Evolutionary conservation across 805 yeast genomes (phyloP).

Genomic region (Lachancea thermotolerans): DNA sequence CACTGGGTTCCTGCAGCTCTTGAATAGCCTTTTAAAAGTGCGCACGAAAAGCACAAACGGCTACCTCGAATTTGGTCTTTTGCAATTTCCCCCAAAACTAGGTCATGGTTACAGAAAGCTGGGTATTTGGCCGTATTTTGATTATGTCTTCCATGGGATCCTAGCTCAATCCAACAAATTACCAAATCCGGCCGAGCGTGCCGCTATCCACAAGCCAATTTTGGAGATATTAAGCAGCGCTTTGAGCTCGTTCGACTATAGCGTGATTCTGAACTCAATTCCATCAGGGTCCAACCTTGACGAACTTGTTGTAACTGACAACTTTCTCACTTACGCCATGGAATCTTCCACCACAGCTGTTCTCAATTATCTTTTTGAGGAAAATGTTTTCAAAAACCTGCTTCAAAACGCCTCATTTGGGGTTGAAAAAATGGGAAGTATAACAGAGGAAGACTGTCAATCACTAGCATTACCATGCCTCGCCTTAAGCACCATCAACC

Average conservation of each 20-base stretch:
- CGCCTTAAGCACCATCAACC: conserved; percentile 42
- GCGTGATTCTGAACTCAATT: conserved; percentile 45
- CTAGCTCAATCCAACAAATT: conserved; percentile 45
- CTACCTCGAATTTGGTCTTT: conserved; percentile 34
- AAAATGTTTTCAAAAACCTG: conserved; percentile 47
- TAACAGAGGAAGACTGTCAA: conserved; percentile 20
- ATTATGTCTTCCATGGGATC: conserved; percentile 61
- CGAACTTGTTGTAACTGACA: conserved; percentile 37
- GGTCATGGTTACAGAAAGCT: conserved; percentile 54
- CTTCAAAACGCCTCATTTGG: conserved; percentile 55
- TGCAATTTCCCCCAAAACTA: conserved; percentile 55
- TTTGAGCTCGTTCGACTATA: conserved; percentile 45
- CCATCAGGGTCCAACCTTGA: conserved; percentile 48
- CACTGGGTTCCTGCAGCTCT: conserved; percentile 52
- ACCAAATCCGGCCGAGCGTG: conserved; percentile 28
- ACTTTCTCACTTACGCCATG: conserved; percentile 46
- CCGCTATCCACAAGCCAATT: conserved; percentile 47
- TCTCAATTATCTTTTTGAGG: conserved; percentile 56
- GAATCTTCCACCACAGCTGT: conserved; percentile 66
- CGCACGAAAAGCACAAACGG: conserved; percentile 27
- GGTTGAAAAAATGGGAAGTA: conserved; percentile 41
- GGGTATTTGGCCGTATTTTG: conserved; percentile 78
- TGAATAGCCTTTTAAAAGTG: conserved; percentile 37
- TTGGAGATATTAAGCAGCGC: conserved; percentile 45
- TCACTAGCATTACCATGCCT: conserved; percentile 31